A percentile compares a stretch with the other conserved stretches of the same genome.
phyloP scores from a whole-genome alignment of 352 stramenopile species.

The Phytophthora tubulina region DNA sequence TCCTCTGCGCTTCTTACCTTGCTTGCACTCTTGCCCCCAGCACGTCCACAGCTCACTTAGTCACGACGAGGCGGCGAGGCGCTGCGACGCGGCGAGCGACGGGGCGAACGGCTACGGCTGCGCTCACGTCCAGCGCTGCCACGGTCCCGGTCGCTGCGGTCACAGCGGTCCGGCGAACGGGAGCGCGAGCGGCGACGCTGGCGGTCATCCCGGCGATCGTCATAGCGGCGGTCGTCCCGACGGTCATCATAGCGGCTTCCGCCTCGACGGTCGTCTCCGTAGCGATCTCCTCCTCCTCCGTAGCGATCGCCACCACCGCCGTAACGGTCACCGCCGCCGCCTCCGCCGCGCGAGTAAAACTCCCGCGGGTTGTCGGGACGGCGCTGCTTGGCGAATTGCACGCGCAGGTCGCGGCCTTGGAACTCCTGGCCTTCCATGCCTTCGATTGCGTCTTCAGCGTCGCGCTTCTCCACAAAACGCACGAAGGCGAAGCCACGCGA shows the following conservation, averaged over 20 bases:
- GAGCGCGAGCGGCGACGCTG: conserved; percentile 52
- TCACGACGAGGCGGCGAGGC: conserved; percentile 57
- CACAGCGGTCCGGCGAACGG: conserved; percentile 53
- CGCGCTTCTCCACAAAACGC: conserved; percentile 87
- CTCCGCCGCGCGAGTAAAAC: conserved; percentile 67
- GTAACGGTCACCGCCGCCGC: conserved; percentile 34
- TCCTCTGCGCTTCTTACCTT: not conserved
- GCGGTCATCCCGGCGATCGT: conserved; percentile 47
- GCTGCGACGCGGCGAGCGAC: conserved; percentile 56
- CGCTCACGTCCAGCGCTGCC: conserved; percentile 48
- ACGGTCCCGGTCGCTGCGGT: conserved; percentile 18
- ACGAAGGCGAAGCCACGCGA: conserved; percentile 90
- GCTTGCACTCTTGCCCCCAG: conserved; percentile 14
- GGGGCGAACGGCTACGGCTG: conserved; percentile 56
- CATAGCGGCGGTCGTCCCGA: conserved; percentile 43
- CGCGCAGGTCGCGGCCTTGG: conserved; percentile 74
- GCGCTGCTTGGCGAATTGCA: conserved; percentile 84
- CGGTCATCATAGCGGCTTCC: conserved; percentile 50
- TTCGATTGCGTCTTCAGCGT: conserved; percentile 90
- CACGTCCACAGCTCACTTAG: conserved; percentile 38
- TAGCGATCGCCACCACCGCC: conserved; percentile 40
- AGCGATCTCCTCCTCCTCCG: conserved; percentile 40
- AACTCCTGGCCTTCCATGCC: conserved; percentile 79
- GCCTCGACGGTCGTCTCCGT: conserved; percentile 39
- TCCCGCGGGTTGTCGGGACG: conserved; percentile 80